A percentile compares a stretch with the other conserved stretches of the same genome.
phyloP scores from a whole-genome alignment of 2,329 filamentous ascomycete species.

The Phyllosticta citrichinensis region DNA sequence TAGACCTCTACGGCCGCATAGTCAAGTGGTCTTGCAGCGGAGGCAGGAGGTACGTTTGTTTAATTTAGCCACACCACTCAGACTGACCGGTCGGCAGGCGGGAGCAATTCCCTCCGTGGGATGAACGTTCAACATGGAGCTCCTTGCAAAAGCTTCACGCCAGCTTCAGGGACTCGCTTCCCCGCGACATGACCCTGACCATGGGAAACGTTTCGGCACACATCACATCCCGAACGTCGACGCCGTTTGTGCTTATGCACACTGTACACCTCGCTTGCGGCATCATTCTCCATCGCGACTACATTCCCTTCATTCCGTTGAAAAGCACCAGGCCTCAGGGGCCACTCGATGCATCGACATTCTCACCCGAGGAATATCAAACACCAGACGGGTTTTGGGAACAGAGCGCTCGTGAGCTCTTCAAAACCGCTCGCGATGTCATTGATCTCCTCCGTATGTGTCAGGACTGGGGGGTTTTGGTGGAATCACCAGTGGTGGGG shows the following conservation, averaged over 20 bases:
- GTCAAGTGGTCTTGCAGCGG: slow-evolving; percentile 50
- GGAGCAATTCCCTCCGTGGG: slow-evolving; percentile 50
- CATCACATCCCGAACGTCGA: slow-evolving; percentile 52
- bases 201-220: slow-evolving; percentile 55
- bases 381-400: slow-evolving; percentile 52
- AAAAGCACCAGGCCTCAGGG: slow-evolving; percentile 40
- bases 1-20: slow-evolving; percentile 46
- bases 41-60: slow-evolving; percentile 38
- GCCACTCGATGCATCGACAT: slow-evolving; percentile 50
- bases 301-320: slow-evolving; percentile 55
- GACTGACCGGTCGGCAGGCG: slow-evolving; percentile 36
- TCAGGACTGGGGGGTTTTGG: slow-evolving; percentile 48
- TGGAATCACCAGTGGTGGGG: slow-evolving; percentile 57
- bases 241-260: slow-evolving; percentile 57
- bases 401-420: slow-evolving; percentile 51
- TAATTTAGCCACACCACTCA: neutral
- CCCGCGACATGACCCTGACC: slow-evolving; percentile 48
- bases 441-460: slow-evolving; percentile 55
- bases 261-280: slow-evolving; percentile 55
- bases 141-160: slow-evolving; percentile 43
- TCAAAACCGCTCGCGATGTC: slow-evolving; percentile 52
- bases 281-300: slow-evolving; percentile 60
- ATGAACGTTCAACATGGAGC: slow-evolving; percentile 44
- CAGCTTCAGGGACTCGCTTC: slow-evolving; percentile 45
- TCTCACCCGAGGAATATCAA: slow-evolving; percentile 37